Base-by-base conservation (phyloP, 2,329 filamentous ascomycete species). In the Penicillium sclerotiorum region DNA sequence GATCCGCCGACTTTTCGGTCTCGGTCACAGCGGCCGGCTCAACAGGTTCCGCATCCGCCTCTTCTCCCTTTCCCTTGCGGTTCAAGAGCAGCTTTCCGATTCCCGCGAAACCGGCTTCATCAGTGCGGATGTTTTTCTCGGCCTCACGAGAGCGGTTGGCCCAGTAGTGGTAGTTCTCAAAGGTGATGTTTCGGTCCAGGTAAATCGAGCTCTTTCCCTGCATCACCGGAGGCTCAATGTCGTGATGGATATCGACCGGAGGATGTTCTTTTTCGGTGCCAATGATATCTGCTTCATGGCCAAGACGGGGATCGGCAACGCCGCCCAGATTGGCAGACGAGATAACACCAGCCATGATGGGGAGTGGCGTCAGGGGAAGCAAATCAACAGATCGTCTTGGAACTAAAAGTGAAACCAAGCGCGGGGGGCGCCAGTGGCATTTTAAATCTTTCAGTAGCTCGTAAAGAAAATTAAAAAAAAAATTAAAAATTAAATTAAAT, bases 81-180 rank as follows among this genome's bases (percentile, higher is more conserved):
- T 38, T 47, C 11, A 23, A 23, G 15, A 43, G 27, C 8, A 33
- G 27, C 7, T 33, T 43, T 11, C 28, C 28, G 12, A 43, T 11
- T 22, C 17, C 41, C 18, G 23, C 20, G 12, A 52, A 37, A 13
- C 55, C 51, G n/a, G 13, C 49, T 33, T 56, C 45, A 36, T 50
- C 47, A 11, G 46, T 52, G n/a, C 58, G 63, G 11, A 57, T 55
- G 18, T 20, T 18, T 32, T 54, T 57, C 53, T 73, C 69, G 15
- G 66, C 63, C 21, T 61, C 61, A 15, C 70, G 66, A 12, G 68
- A 71, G 27, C 64, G 61, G 18, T 62, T 48, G 2, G 66, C 68
- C 47, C 68, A 71, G 57, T 70, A 67, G 41, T 62, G 48, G 45
- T 72, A 71, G 47, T 70, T 68, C 49, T 73, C 69, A 44, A 73